Percentiles rank a stretch among this genome's conserved stretches.
Conservation (phyloP, 1,284 basidiomycete genomes). For the Cystobasidium sp. region DNA sequence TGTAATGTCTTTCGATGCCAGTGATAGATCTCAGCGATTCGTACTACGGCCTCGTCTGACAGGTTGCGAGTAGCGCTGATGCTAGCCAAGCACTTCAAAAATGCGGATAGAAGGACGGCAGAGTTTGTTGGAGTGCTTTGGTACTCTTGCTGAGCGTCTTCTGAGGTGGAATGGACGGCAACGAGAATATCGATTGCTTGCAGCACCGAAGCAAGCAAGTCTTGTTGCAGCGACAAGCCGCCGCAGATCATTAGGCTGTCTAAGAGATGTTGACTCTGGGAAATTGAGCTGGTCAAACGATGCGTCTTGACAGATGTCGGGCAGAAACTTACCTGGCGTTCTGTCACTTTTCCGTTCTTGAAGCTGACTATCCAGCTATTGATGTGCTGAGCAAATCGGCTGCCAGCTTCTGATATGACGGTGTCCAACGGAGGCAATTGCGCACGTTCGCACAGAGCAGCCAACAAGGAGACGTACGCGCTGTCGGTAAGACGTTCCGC, state of each 20-base stretch:
- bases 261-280: conserved; percentile 47
- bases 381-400: conserved; percentile 32
- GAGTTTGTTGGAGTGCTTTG: conserved; percentile 2
- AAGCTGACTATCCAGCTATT: conserved; percentile 38
- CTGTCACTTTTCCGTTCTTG: conserved; percentile 22
- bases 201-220: not conserved
- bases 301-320: not conserved
- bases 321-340: conserved; percentile 42
- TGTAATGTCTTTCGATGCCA: conserved; percentile 52
- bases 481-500: not conserved
- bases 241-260: conserved; percentile 41
- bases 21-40: conserved; percentile 47
- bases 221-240: not conserved
- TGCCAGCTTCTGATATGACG: not conserved
- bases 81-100: not conserved
- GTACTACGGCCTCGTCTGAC: not conserved
- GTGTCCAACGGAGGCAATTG: conserved; percentile 8
- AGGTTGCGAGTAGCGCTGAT: not conserved
- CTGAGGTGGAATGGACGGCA: not conserved
- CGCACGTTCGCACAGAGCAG: not conserved
- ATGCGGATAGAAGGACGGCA: not conserved
- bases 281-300: not conserved
- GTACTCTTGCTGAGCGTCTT: conserved; percentile 11
- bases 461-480: conserved; percentile 18
- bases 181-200: not conserved